Conservation (phyloP, 352 stramenopile species). For the Nothophytophthora sp. region DNA sequence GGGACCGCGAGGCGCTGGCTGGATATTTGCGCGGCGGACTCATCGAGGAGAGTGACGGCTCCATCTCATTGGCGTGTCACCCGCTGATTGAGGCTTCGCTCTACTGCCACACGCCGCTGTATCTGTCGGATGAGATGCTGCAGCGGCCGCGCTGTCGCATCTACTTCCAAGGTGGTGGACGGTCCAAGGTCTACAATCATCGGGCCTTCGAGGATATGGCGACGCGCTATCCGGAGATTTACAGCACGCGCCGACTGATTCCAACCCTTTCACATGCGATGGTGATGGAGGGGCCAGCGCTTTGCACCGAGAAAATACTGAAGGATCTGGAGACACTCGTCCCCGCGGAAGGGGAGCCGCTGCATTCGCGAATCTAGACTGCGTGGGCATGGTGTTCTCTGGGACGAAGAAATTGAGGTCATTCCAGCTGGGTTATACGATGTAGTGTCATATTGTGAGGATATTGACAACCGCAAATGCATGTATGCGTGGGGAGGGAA, state of each 20-base stretch:
- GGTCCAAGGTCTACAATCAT: constrained; percentile 39
- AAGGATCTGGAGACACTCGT: constrained; percentile 5
- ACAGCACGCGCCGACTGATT: constrained; percentile 27
- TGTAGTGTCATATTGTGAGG: too few relatives aligned
- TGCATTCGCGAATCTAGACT: not conserved
- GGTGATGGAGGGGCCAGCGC: constrained; percentile 32
- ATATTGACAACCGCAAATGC: too few relatives aligned
- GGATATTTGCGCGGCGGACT: constrained; percentile 26
- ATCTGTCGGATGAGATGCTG: constrained; percentile 26
- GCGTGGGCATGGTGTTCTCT: too few relatives aligned
- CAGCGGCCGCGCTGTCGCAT: constrained; percentile 31
- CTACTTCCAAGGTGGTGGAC: constrained; percentile 37
- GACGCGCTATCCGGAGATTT: constrained; percentile 30
- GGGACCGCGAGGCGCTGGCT: constrained; percentile 28
- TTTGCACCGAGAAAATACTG: constrained; percentile 26
- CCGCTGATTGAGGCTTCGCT: constrained; percentile 42
- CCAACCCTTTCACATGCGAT: constrained; percentile 24
- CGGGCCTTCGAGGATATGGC: constrained; percentile 31
- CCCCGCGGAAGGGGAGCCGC: not conserved
- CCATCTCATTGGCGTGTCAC: constrained; percentile 35
- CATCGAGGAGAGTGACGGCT: constrained; percentile 24
- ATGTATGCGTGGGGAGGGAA: too few relatives aligned
- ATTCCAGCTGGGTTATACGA: too few relatives aligned
- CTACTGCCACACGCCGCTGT: constrained; percentile 35
- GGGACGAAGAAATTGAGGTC: too few relatives aligned